phyloP scores from a whole-genome alignment of 345 rosid genomes.

The Melaleuca quinquenervia region DNA sequence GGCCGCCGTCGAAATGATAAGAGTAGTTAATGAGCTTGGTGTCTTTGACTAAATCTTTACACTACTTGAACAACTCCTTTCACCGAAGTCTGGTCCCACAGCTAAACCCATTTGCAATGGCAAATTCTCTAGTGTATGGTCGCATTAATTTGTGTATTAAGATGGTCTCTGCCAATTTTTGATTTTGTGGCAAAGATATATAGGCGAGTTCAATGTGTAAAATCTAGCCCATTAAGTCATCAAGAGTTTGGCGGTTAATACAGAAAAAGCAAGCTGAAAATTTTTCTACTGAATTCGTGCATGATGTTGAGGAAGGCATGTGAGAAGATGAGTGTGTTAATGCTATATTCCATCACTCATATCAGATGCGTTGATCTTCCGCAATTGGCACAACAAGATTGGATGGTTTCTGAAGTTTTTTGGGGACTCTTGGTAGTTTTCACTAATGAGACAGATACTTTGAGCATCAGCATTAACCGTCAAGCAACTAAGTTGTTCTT shows the following conservation, averaged over 20 bases:
- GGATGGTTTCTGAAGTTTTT: not conserved
- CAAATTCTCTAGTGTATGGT: not conserved
- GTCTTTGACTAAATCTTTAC: not conserved
- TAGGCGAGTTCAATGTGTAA: not conserved
- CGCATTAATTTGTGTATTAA: not conserved
- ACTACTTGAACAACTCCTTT: not conserved
- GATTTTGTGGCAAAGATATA: not conserved
- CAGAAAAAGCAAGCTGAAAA: not conserved
- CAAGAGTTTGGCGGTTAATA: not conserved
- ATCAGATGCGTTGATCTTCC: not conserved
- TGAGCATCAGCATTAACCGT: not conserved
- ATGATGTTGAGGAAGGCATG: not conserved
- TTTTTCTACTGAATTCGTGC: not conserved
- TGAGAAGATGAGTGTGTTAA: not conserved
- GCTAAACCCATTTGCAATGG: not conserved
- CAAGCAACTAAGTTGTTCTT: not conserved
- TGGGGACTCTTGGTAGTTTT: not conserved
- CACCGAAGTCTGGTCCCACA: not conserved
- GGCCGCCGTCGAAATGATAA: not conserved
- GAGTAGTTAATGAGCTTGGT: not conserved
- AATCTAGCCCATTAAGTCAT: not conserved
- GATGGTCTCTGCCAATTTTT: not conserved
- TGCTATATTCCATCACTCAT: not conserved
- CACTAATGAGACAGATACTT: not conserved
- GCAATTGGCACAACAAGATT: not conserved